Base-by-base conservation (phyloP, 306 rosid genomes). In the Carpinus fangiana region DNA sequence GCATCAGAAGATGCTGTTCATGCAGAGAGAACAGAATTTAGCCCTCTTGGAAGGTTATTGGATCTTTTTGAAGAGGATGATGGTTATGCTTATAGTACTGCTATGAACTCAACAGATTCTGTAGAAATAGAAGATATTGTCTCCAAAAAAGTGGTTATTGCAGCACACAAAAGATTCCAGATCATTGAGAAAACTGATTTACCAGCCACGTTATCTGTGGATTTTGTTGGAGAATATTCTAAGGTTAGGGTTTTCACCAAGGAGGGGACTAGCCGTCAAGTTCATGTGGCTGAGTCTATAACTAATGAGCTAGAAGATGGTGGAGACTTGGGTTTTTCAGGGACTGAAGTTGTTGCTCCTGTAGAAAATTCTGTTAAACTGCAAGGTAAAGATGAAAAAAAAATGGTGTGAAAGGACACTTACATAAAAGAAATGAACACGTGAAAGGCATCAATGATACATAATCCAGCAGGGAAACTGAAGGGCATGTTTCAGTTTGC, bases 11-110 rank as follows among this genome's bases (percentile, higher is more conserved):
- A 61, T 77, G 67, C 34, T 18, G 16, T 16, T 34, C 36, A 68
- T 47, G 88, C 78, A 73, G 76, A 85, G 72, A 71, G 34, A 2
- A 62, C 64, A 16, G 71, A 59, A 80, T 52, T 45, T n/a, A 76
- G 79, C 77, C 69, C 62, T 76, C 70, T 0, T 53, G 85, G 69
- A 83, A 80, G 61, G 50, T 81, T 85, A 41, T 26, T 18, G 12
- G 21, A 21, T 54, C 28, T 38, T 57, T 21, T 9, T 28, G 74
- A 64, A 56, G 26, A 38, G 67, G 73, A 83, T 9, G 68, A 45
- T 71, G 75, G 68, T 75, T 50, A 36, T 45, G 43, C 13, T 77
- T 80, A 85, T 41, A 9, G 43, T 70, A 28, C 50, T 31, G 31
- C 77, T 45, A 41, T 5, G 23, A 61, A 50, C 13, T 41, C 47